Base-by-base conservation (phyloP, 805 yeast genomes). In the Wickerhamomyces mucosus region DNA sequence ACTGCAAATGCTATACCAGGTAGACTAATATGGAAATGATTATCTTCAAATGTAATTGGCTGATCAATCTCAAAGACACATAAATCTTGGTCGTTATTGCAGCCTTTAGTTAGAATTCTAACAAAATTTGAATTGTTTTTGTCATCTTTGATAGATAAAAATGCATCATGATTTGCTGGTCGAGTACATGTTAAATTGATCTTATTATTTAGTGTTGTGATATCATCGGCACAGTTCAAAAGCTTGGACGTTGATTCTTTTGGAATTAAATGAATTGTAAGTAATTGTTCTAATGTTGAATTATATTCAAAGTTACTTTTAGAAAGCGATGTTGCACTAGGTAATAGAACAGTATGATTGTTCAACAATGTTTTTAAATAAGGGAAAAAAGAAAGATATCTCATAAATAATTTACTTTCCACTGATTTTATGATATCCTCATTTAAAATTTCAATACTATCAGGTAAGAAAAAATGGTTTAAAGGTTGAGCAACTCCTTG, bases 401-500 rank as follows among this genome's bases (percentile, higher is more conserved):
- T 64, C 14, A 63, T 28, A 40, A 76, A 69, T 3, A 60, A 52
- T 0, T 48, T 39, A 20, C 75, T 65, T 15, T 66, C 69, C 3
- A 79, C 71, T 0, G 81, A 63, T 4, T 47, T 47, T 7, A 85
- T 56, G 32, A 88, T 61, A 33, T 84, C 78, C 4, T 37, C 28
- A 9, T 78, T 52, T 0, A 75, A 46, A 3, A 88, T 67, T 6
- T 62, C 51, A 19, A 88, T 51, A 16, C 58, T 53, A 0, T 57
- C 51, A 0, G 96, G 95, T 12, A 82, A 56, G 4, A 71, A 40
- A 2, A 82, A 60, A 5, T 65, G 53, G 22, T 66, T 58, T 10
- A 81, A 59, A 2, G 88, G 75, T 50, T 84, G 95, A 1, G 81
- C 72, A 0, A 88, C 95, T 2, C 97, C 97, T 50, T 81, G 79